Conservation (phyloP, 2,329 filamentous ascomycete species). For the Talaromyces sp. region DNA sequence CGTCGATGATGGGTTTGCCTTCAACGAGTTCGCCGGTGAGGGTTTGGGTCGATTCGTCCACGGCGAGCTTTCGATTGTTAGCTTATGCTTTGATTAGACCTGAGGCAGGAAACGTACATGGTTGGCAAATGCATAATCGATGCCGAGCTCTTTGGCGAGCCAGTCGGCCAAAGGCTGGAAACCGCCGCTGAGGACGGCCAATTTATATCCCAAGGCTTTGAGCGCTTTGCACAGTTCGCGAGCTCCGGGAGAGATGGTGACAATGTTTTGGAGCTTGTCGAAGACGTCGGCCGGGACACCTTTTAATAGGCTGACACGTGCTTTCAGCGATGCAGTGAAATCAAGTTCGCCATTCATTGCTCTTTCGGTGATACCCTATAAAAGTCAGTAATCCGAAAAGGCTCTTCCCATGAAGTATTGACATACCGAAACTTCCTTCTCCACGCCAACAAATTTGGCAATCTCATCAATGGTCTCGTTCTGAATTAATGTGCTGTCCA, state of each 20-base stretch:
- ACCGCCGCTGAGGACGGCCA: constrained; percentile 86
- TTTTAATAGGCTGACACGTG: constrained; percentile 74
- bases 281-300: constrained; percentile 78
- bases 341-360: constrained; percentile 97
- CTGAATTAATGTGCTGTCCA: constrained; percentile 96
- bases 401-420: not conserved
- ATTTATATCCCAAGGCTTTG: constrained; percentile 76
- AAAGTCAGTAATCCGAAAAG: not conserved
- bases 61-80: constrained; percentile 42
- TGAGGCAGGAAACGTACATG: constrained; percentile 51
- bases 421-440: constrained; percentile 68
- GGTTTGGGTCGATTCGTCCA: constrained; percentile 44
- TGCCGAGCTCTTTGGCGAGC: constrained; percentile 74
- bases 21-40: constrained; percentile 58
- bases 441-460: constrained; percentile 77
- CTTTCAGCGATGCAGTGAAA: constrained; percentile 78
- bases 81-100: not conserved
- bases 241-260: constrained; percentile 80
- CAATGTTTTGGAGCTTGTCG: constrained; percentile 67
- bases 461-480: constrained; percentile 98
- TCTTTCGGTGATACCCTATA: constrained; percentile 73
- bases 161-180: constrained; percentile 87
- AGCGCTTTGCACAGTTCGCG: constrained; percentile 69
- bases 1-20: constrained; percentile 56
- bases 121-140: constrained; percentile 88